phyloP scores from a whole-genome alignment of 2,329 filamentous ascomycete genomes.

The Blastomyces parvus region DNA sequence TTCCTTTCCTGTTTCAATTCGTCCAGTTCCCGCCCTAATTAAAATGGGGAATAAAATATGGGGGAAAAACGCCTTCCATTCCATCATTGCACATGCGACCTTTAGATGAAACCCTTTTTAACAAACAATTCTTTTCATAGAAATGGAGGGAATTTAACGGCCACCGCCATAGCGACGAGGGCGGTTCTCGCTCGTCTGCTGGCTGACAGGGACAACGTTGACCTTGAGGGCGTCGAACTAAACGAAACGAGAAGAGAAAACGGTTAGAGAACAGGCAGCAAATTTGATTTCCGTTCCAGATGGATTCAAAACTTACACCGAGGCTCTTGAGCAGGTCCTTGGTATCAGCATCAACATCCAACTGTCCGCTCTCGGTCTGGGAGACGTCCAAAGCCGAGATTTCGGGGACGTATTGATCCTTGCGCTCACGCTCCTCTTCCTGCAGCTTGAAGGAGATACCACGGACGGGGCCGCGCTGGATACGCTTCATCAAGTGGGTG shows the following conservation, averaged over 20 bases:
- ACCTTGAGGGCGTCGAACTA: slow-evolving; percentile 97
- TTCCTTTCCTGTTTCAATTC: neutral
- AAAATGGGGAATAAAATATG: neutral
- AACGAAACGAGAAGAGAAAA: slow-evolving; percentile 15
- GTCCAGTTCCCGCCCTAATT: neutral
- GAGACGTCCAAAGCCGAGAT: slow-evolving; percentile 97
- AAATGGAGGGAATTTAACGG: slow-evolving; percentile 11
- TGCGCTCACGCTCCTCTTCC: slow-evolving; percentile 99
- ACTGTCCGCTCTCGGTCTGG: slow-evolving; percentile 83
- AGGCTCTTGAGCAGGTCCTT: slow-evolving; percentile 99
- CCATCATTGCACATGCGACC: slow-evolving; percentile 9
- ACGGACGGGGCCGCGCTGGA: slow-evolving; percentile 96
- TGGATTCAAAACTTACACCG: slow-evolving; percentile 61
- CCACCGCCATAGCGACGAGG: slow-evolving; percentile 58
- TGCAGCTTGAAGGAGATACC: slow-evolving; percentile 99
- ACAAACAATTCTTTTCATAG: neutral
- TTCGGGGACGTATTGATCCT: slow-evolving; percentile 99
- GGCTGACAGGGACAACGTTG: slow-evolving; percentile 84
- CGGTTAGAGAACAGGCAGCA: slow-evolving; percentile 22
- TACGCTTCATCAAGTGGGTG: slow-evolving; percentile 99
- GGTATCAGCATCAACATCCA: slow-evolving; percentile 94
- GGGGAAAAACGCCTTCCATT: slow-evolving; percentile 2
- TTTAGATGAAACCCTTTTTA: slow-evolving; percentile 3
- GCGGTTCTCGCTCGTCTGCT: slow-evolving; percentile 79
- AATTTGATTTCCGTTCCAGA: too few species aligned